Evolutionary conservation across 768 basidiomycete species (phyloP).

Genomic region (Suillus hirtellus): DNA sequence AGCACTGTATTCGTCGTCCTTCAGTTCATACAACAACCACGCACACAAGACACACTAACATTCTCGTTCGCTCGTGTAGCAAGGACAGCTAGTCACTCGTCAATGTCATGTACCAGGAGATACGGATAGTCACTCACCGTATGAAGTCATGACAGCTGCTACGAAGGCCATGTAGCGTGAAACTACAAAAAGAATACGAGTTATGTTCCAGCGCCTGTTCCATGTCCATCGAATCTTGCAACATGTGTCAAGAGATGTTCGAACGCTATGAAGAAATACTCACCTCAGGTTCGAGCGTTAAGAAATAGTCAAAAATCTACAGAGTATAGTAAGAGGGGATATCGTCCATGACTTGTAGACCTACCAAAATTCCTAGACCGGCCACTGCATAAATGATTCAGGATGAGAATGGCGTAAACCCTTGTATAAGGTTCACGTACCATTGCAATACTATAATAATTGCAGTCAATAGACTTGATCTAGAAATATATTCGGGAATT

Average conservation of each 20-base stretch:
- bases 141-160: slow-evolving; percentile 12
- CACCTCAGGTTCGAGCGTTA: neutral
- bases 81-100: neutral
- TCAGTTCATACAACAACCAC: neutral
- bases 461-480: neutral
- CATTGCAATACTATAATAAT: neutral
- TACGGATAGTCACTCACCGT: slow-evolving; percentile 1
- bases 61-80: neutral
- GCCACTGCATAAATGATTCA: neutral
- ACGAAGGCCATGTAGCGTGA: slow-evolving; percentile 11
- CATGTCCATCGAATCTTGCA: slow-evolving; percentile 8
- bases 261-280: neutral
- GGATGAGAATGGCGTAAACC: neutral
- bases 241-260: neutral
- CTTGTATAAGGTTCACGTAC: neutral
- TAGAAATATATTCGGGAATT: neutral
- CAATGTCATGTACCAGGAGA: neutral
- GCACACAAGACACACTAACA: neutral
- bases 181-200: slow-evolving; percentile 8
- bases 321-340: neutral
- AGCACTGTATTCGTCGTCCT: neutral
- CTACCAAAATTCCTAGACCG: neutral
- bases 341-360: neutral
- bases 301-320: slow-evolving; percentile 5
- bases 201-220: slow-evolving; percentile 4